Evolutionary conservation across 73 alveolate species (phyloP).

Genomic region (Stentor roeselii): DNA sequence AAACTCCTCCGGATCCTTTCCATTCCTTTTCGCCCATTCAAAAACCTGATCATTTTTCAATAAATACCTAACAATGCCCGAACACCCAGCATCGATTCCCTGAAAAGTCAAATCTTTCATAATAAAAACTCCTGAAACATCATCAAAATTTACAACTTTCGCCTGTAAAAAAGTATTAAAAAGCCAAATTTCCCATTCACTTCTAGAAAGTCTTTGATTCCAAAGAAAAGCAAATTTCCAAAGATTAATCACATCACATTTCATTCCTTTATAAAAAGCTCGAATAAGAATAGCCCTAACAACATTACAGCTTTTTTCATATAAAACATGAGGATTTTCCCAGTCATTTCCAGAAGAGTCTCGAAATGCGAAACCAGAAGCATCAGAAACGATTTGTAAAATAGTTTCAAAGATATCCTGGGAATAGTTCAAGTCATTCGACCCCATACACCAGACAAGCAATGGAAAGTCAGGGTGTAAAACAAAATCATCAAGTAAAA

Average conservation of each 20-base stretch:
- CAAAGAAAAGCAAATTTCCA: neutral
- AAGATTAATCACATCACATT: neutral
- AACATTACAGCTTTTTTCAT: neutral
- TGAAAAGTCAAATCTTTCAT: neutral
- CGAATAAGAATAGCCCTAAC: neutral
- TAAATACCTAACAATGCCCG: neutral
- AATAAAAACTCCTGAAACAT: neutral
- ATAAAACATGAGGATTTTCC: neutral
- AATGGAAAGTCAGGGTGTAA: slow-evolving; percentile 10
- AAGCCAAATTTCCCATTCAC: neutral
- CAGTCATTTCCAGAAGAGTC: neutral
- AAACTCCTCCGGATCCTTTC: neutral
- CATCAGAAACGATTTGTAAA: slow-evolving; percentile 8
- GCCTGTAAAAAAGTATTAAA: neutral
- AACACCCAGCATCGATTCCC: neutral
- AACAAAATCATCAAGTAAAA: slow-evolving; percentile 10
- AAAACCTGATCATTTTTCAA: too few species aligned
- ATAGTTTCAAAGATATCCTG: slow-evolving; percentile 10
- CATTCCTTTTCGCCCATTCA: neutral
- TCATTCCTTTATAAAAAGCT: slow-evolving; percentile 20
- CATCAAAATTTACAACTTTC: neutral
- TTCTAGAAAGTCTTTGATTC: neutral
- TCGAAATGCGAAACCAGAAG: neutral
- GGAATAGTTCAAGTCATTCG: neutral
- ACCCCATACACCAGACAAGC: slow-evolving; percentile 19